Conservation (phyloP, 768 basidiomycete genomes). For the Suillus cothurnatus region DNA sequence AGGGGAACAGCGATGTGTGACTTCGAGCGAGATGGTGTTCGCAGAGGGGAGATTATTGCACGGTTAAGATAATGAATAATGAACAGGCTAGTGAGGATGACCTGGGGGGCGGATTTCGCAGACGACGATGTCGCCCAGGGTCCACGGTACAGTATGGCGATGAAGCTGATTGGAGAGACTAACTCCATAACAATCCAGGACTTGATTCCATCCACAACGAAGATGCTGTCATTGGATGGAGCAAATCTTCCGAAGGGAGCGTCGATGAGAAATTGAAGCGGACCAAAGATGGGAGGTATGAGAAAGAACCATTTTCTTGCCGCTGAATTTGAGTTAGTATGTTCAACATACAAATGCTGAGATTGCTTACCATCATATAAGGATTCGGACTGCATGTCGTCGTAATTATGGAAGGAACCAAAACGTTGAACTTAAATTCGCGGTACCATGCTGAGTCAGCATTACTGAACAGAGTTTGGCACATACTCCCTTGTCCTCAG, state of each 20-base stretch:
- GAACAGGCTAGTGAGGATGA: slow-evolving; percentile 58
- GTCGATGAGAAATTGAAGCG: slow-evolving; percentile 53
- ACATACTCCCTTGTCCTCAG: not conserved
- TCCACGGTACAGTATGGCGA: slow-evolving; percentile 48
- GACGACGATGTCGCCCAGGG: slow-evolving; percentile 45
- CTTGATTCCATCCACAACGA: slow-evolving; percentile 59
- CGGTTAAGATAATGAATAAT: slow-evolving; percentile 86
- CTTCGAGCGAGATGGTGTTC: slow-evolving; percentile 78
- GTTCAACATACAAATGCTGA: not conserved
- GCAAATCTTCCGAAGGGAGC: slow-evolving; percentile 85
- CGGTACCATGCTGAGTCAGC: slow-evolving; percentile 21
- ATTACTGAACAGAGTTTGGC: not conserved
- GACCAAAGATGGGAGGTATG: slow-evolving; percentile 36
- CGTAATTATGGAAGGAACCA: not conserved
- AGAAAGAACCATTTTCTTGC: slow-evolving; percentile 50
- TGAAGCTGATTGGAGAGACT: slow-evolving; percentile 57
- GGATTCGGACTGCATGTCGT: slow-evolving; percentile 16
- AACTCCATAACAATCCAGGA: slow-evolving; percentile 85
- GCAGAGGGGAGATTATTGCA: slow-evolving; percentile 74
- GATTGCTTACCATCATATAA: slow-evolving; percentile 27
- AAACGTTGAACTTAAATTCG: not conserved
- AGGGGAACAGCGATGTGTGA: slow-evolving; percentile 69
- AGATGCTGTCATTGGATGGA: slow-evolving; percentile 42
- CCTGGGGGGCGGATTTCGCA: slow-evolving; percentile 42
- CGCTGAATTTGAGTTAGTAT: slow-evolving; percentile 22